A percentile compares a stretch with the other conserved stretches of the same genome.
These are phyloP conservation scores for Gonapodya prolifera DNA, from an alignment of 192 early-diverging fungal species.

Conservation along the genomic window DNA sequence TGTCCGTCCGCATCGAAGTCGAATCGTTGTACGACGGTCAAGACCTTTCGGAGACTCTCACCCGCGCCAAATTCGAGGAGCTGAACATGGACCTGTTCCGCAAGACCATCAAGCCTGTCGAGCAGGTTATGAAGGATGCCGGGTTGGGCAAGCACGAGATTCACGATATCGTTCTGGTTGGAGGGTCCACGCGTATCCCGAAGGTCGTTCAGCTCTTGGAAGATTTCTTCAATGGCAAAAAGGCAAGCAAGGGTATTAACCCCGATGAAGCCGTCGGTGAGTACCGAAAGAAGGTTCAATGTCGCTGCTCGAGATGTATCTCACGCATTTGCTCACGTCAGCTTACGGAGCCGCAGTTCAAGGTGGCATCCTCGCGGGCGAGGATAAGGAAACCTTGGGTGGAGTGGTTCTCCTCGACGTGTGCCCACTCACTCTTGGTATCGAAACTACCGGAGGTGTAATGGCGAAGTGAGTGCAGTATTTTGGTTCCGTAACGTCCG, in stretches of 20 bases:
- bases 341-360: slow-evolving; percentile 98
- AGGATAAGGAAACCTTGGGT: too few relatives aligned
- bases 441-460: slow-evolving; percentile 97
- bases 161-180: slow-evolving; percentile 92
- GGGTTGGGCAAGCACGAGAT: slow-evolving; percentile 87
- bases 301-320: too few relatives aligned
- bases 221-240: slow-evolving; percentile 98
- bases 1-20: too few relatives aligned
- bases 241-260: slow-evolving; percentile 92
- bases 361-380: slow-evolving; percentile 91
- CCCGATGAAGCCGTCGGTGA: slow-evolving; percentile 98
- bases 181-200: slow-evolving; percentile 98
- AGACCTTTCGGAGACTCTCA: slow-evolving; percentile 96
- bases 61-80: slow-evolving; percentile 98
- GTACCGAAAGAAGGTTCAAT: too few relatives aligned
- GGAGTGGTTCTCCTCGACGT: slow-evolving; percentile 93
- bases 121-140: slow-evolving; percentile 89
- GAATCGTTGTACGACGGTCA: slow-evolving; percentile 94
- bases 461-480: too few relatives aligned
- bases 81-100: slow-evolving; percentile 95
- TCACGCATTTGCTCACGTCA: too few relatives aligned
- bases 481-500: too few relatives aligned
- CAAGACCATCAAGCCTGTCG: slow-evolving; percentile 86
- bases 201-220: slow-evolving; percentile 96
- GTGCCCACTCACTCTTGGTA: slow-evolving; percentile 91